Percentiles rank a stretch among this genome's conserved stretches.
Evolutionary conservation across 108 stramenopile genomes (phyloP).

Genomic region (Pseudonitzschia delicatissima): DNA sequence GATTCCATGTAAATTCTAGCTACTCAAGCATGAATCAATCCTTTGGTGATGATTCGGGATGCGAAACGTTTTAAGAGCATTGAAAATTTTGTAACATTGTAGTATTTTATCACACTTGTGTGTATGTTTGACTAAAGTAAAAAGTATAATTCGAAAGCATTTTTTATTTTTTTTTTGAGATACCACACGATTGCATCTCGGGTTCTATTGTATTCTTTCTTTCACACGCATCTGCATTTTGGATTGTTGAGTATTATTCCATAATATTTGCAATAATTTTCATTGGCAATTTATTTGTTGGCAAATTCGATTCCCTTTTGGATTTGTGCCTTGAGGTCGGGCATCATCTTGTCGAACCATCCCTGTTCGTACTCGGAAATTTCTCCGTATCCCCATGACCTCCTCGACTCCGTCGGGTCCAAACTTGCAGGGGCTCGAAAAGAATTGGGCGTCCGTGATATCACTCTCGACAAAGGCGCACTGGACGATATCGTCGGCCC

Average conservation of each 20-base stretch:
- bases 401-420: slow-evolving; percentile 94
- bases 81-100: too few relatives aligned
- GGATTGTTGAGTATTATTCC: background rate
- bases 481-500: slow-evolving; percentile 84
- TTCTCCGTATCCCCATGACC: slow-evolving; percentile 80
- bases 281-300: slow-evolving; percentile 46
- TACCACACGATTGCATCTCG: background rate
- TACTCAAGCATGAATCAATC: background rate
- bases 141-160: background rate
- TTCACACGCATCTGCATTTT: too few relatives aligned
- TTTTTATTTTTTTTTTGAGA: background rate
- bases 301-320: slow-evolving; percentile 97
- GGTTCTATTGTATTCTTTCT: background rate
- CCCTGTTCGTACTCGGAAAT: slow-evolving; percentile 91
- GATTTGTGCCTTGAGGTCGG: slow-evolving; percentile 93
- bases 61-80: background rate
- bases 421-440: slow-evolving; percentile 94
- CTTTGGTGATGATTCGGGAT: background rate
- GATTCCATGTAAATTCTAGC: too few relatives aligned
- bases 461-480: slow-evolving; percentile 94
- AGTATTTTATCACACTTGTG: too few relatives aligned
- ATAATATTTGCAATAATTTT: too few relatives aligned
- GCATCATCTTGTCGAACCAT: slow-evolving; percentile 96
- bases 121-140: too few relatives aligned
- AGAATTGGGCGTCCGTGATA: slow-evolving; percentile 93